Conservation (phyloP, 352 stramenopile genomes). For the Blastocystis sp. region DNA sequence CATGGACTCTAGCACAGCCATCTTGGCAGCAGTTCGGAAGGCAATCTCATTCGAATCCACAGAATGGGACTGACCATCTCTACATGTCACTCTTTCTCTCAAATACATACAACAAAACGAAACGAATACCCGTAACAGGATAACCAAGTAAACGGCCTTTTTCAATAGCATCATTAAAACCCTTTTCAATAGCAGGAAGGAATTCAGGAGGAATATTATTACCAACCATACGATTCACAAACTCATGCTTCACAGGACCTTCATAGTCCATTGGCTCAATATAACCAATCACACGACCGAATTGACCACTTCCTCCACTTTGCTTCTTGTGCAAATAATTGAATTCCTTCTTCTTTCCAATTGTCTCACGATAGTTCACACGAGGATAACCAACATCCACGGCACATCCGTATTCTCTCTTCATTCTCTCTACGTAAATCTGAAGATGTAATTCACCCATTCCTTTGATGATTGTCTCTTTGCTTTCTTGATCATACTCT, state of each 20-base stretch:
- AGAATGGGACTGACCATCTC: slow-evolving; percentile 84
- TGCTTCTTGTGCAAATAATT: slow-evolving; percentile 99
- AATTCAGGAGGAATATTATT: slow-evolving; percentile 97
- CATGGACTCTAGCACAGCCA: slow-evolving; percentile 87
- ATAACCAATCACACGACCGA: slow-evolving; percentile 86
- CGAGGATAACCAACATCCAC: slow-evolving; percentile 85
- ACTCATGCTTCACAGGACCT: slow-evolving; percentile 74
- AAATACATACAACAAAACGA: slow-evolving; percentile 71
- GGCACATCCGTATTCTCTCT: slow-evolving; percentile 83
- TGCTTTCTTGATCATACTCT: slow-evolving; percentile 87
- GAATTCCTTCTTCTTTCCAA: slow-evolving; percentile 83
- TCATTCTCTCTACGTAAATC: slow-evolving; percentile 98
- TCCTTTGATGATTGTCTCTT: slow-evolving; percentile 94
- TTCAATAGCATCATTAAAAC: slow-evolving; percentile 83
- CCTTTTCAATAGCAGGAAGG: slow-evolving; percentile 92
- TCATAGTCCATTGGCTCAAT: slow-evolving; percentile 81
- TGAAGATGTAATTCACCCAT: slow-evolving; percentile 95
- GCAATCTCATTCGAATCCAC: slow-evolving; percentile 96
- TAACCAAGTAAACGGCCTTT: slow-evolving; percentile 90
- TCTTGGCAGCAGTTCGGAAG: slow-evolving; percentile 87
- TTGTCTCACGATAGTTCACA: slow-evolving; percentile 97
- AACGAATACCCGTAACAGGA: slow-evolving; percentile 79
- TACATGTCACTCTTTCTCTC: slow-evolving; percentile 74
- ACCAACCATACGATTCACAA: slow-evolving; percentile 91
- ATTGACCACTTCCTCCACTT: slow-evolving; percentile 90